Base-by-base conservation (phyloP, 768 basidiomycete genomes). In the Strobilomyces echinocephalus region DNA sequence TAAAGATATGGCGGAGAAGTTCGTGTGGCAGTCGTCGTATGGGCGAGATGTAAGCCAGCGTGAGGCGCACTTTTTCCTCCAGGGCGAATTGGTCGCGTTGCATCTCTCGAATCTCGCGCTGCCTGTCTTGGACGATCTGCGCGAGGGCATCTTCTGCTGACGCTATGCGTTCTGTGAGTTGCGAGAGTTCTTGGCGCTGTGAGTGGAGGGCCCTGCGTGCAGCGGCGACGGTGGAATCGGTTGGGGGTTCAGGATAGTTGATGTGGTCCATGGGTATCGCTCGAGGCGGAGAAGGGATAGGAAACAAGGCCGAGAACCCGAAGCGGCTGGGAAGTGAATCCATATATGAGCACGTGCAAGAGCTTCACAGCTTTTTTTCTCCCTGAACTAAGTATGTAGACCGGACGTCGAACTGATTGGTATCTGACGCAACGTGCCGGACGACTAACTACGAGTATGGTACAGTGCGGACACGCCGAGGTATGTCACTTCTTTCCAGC, bases 1-100 rank as follows among this genome's bases (percentile, higher is more conserved):
- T 64, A 63, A 91, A 91, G 60, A 91, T 81, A 53, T 83, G 79
- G 50, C 84, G 76, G 46, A 90, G 74, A n/a, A 91, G 72, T 60
- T 91, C 89, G 35, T 77, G 70, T 1, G 88, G 88, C 24, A 91
- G 74, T 39, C 85, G 74, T 28, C 84, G 75, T 57, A 91, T 83
- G 31, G 87, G 87, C 11, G 88, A 80, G 52, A 90, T 74, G 63
- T 87, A 90, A 1, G 84, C 84, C 65, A 77, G 70, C 4, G 83
- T 77, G 21, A 72, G 72, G 28, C 69, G 66, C 36, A 82, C 73
- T 40, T 73, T 73, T 26, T 78, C 71, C 62, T 85, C 77, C 20
- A 88, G 58, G 7, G 54, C 61, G 15, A 62, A 65, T 44, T 77
- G 79, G 60, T 87, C 79, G 35, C 62, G 57, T 60, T 79, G 70